phyloP scores from a whole-genome alignment of 306 rosid genomes.

The Dalbergia cultrata region DNA sequence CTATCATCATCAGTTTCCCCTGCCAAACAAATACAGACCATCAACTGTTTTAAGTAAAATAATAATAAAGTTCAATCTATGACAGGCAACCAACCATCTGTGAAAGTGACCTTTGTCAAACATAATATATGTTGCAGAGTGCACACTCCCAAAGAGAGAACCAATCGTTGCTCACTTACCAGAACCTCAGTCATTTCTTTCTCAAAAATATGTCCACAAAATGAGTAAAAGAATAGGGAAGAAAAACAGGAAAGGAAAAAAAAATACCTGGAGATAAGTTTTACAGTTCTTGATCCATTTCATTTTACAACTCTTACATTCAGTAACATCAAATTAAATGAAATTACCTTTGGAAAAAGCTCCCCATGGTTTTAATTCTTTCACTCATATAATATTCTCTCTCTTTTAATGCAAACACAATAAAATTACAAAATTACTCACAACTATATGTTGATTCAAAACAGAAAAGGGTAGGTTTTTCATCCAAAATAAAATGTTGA shows the following conservation, averaged over 20 bases:
- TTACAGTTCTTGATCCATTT: not conserved
- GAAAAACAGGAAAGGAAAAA: not conserved
- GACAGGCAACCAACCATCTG: conserved; percentile 8
- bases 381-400: too few relatives aligned
- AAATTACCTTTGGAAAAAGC: too few relatives aligned
- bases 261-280: not conserved
- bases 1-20: conserved; percentile 79
- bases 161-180: not conserved
- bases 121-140: conserved; percentile 29
- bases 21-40: conserved; percentile 48
- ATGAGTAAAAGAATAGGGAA: not conserved
- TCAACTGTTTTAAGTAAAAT: conserved; percentile 21
- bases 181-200: not conserved
- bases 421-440: too few relatives aligned
- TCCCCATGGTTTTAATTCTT: too few relatives aligned
- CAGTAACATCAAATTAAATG: too few relatives aligned
- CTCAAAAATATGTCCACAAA: not conserved
- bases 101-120: conserved; percentile 22
- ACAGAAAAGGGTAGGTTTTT: too few relatives aligned
- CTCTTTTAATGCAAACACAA: too few relatives aligned
- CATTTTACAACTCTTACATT: too few relatives aligned
- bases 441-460: too few relatives aligned
- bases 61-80: conserved; percentile 25
- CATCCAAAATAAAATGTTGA: too few relatives aligned
- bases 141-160: conserved; percentile 7